phyloP scores from a whole-genome alignment of 371 early-diverging fungal species.

The Blakeslea trispora region DNA sequence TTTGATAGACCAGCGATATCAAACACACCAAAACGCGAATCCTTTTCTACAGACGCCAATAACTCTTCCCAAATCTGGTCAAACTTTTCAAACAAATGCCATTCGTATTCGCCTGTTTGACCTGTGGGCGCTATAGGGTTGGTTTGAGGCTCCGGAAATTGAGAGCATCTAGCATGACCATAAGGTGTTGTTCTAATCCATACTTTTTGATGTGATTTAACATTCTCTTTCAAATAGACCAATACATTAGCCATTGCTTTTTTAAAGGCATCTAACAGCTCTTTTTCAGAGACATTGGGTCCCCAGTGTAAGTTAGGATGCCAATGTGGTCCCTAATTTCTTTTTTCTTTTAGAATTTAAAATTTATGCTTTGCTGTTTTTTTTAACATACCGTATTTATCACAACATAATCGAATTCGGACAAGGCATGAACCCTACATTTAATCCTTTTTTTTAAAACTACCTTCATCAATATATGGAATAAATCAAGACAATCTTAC shows the following conservation, averaged over 20 bases:
- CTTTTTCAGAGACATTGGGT: slow-evolving; percentile 31
- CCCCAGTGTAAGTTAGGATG: slow-evolving; percentile 43
- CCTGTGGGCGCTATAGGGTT: slow-evolving; percentile 37
- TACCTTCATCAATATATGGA: too few relatives aligned
- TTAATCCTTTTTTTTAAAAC: too few relatives aligned
- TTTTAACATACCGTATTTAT: slow-evolving; percentile 46
- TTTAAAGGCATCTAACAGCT: slow-evolving; percentile 39
- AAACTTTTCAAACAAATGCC: slow-evolving; percentile 48
- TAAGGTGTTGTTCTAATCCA: slow-evolving; percentile 52
- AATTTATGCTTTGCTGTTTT: background rate
- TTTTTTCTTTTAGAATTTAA: background rate
- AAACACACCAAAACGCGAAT: slow-evolving; percentile 35
- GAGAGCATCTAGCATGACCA: slow-evolving; percentile 47
- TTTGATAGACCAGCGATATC: slow-evolving; percentile 38
- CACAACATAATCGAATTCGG: slow-evolving; percentile 42
- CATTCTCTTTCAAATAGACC: slow-evolving; percentile 27
- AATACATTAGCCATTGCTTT: slow-evolving; percentile 33
- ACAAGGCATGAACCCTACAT: slow-evolving; percentile 44
- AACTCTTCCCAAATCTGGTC: slow-evolving; percentile 45
- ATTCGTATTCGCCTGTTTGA: slow-evolving; percentile 44
- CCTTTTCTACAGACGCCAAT: slow-evolving; percentile 20
- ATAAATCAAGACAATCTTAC: slow-evolving; percentile 15
- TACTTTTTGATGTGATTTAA: slow-evolving; percentile 38
- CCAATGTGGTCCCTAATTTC: slow-evolving; percentile 48
- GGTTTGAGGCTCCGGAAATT: slow-evolving; percentile 32